Evolutionary conservation across 495 filamentous ascomycete genomes (phyloP), one percentile per base, ranked within the genome.

Genomic region (Podospora didyma): DNA sequence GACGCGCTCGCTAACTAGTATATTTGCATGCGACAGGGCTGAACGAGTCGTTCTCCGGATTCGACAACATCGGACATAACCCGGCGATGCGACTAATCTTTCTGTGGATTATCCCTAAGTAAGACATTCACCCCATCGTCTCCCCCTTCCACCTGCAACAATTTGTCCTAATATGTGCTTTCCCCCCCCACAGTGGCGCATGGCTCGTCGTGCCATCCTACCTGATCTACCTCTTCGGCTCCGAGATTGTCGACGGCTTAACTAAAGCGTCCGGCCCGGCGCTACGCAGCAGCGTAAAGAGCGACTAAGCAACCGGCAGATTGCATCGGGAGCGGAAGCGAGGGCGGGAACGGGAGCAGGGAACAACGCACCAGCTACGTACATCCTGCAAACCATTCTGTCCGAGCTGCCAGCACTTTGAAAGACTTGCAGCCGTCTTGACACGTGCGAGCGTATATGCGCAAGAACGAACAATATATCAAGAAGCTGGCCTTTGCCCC

Each of bases 61-160:
- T 88, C 61, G 78, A 81, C 39, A 87, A 92, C 60, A 87, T 93
- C 56, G 87, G 88, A 2, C 91, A 96, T 58, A 96, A 95, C 62
- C 71, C 72, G 50, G 42, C 72, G 17, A 54, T 62, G 7, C 75
- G 79, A 22, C 68, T 94, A 26, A 56, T 92, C 37, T 70, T 86
- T 23, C 58, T 87, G 5, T 95, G 87, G 86, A 85, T 92, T 24
- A 81, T 93, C 59, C 88, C 88, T 21, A 95, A 93, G 89, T 93
- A 72, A 78, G 88, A 5, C n/a, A n/a, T n/a, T n/a, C n/a, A 17
- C 39, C n/a, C 39, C 4, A 7, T 16, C n/a, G 9, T 21, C 34
- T n/a, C 16, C 22, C 12, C n/a, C 10, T 50, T 41, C 45, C 35
- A 22, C 51, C 23, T 37, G n/a, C 4, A 16, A 46, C 44, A 17